Base-by-base conservation (phyloP, 2,329 filamentous ascomycete genomes). In the Huntiella omanensis region DNA sequence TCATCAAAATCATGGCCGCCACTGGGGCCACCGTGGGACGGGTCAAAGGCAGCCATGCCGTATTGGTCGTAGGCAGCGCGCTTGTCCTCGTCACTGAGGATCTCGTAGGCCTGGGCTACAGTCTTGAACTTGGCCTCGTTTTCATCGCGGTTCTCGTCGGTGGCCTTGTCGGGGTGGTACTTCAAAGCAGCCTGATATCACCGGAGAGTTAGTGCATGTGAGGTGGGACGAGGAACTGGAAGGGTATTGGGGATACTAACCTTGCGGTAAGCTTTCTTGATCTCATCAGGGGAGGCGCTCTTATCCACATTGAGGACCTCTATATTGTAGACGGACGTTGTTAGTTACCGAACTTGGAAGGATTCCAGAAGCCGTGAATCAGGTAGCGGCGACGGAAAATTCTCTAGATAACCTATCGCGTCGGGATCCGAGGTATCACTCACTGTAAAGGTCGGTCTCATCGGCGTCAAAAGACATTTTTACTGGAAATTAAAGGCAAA, bases 241-340 rank as follows among this genome's bases (percentile, higher is more conserved):
- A 13, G 5, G 49, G 13, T 11, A 19, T 28, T 28, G 28, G 16
- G 17, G 7, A 47, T 46, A n/a, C 45, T 59, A 55, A 87, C 87
- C 74, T 93, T 95, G 65, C 88, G 82, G 66, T 95, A 95, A 51
- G 87, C 87, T 65, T 94, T 94, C 62, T 91, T 92, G 64, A 96
- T 82, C 56, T 94, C 83, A 47, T 80, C 75, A 56, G 80, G 79
- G 51, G 70, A 77, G 45, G 87, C 83, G 51, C 66, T 66, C 60
- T 71, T 80, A 45, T 78, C 68, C 55, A 96, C 73, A 50, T 76
- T 81, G 51, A 96, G 76, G 55, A 94, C 70, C 65, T 80, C 87
- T 93, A 58, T 37, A 46, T 34, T 13, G 13, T 11, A 10, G 34
- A 34, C 53, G 11, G 33, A 41, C 28, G 36, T 42, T 48, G 40